phyloP scores from a whole-genome alignment of 73 alveolate species.

The Tetrahymena borealis region DNA sequence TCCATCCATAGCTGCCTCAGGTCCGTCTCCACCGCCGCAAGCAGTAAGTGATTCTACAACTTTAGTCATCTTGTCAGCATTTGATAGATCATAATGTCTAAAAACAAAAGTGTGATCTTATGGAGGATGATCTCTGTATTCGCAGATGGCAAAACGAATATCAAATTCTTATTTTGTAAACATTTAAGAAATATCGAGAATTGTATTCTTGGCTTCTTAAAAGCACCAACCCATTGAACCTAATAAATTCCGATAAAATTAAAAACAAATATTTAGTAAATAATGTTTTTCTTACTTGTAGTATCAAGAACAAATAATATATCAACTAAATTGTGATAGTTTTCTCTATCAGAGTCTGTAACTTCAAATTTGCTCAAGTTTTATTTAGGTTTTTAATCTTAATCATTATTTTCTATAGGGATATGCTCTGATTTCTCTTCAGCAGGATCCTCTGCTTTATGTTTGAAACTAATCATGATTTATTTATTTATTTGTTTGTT shows the following conservation, averaged over 20 bases:
- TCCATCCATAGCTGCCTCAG: constrained; percentile 80
- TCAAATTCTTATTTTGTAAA: constrained; percentile 35
- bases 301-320: constrained; percentile 68
- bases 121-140: constrained; percentile 80
- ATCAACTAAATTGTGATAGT: constrained; percentile 31
- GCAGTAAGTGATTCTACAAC: constrained; percentile 46
- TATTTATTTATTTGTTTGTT: no score
- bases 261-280: no score
- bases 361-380: neutral
- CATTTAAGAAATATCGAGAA: constrained; percentile 49
- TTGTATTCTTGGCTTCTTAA: constrained; percentile 56
- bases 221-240: constrained; percentile 62
- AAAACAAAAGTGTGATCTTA: constrained; percentile 54
- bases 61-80: constrained; percentile 38
- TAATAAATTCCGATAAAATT: constrained; percentile 1
- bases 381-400: no score
- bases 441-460: no score
- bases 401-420: no score
- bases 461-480: no score
- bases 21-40: constrained; percentile 70
- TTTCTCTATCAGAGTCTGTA: neutral
- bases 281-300: no score
- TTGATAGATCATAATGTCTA: constrained; percentile 47
- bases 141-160: constrained; percentile 53
- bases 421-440: no score